phyloP scores from a whole-genome alignment of 2,329 filamentous ascomycete species.

The Venturia pyrina region DNA sequence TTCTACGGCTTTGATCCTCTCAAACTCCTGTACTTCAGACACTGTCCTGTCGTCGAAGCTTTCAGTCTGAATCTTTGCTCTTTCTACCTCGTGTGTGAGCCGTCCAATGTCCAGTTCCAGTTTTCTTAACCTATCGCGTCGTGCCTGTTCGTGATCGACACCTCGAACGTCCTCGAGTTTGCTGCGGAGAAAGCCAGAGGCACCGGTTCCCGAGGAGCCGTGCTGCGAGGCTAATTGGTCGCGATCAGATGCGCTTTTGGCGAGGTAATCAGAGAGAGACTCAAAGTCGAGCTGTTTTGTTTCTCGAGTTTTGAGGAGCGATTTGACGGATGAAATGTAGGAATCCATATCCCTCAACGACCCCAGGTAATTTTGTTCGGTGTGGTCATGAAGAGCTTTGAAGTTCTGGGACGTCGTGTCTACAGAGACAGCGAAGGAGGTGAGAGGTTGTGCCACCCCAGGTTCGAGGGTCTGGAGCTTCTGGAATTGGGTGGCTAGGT shows the following conservation, averaged over 20 bases:
- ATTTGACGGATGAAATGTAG: conserved; percentile 79
- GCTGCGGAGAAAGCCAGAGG: conserved; percentile 78
- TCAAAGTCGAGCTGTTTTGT: conserved; percentile 98
- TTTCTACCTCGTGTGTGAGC: conserved; percentile 75
- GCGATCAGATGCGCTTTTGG: conserved; percentile 78
- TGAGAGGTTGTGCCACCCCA: conserved; percentile 70
- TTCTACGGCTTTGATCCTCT: conserved; percentile 89
- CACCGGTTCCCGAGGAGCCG: conserved; percentile 52
- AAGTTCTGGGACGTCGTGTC: conserved; percentile 74
- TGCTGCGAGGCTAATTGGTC: conserved; percentile 65
- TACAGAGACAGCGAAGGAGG: conserved; percentile 76
- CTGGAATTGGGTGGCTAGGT: conserved; percentile 89
- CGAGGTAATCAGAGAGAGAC: conserved; percentile 88
- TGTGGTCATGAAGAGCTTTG: conserved; percentile 74
- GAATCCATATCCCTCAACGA: conserved; percentile 91
- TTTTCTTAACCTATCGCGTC: conserved; percentile 78
- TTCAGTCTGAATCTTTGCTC: conserved; percentile 75
- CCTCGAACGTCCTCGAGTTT: conserved; percentile 96
- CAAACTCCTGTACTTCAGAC: conserved; percentile 85
- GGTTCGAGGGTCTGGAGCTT: conserved; percentile 85
- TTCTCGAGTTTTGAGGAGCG: conserved; percentile 83
- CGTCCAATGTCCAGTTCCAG: conserved; percentile 89
- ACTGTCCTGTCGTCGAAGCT: conserved; percentile 96
- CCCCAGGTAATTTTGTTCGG: conserved; percentile 90
- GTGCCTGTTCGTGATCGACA: conserved; percentile 88